Evolutionary conservation across 129 eudicot genomes (phyloP), one percentile per base, ranked within the genome.

Genomic region (Gnaphalium uliginosum): DNA sequence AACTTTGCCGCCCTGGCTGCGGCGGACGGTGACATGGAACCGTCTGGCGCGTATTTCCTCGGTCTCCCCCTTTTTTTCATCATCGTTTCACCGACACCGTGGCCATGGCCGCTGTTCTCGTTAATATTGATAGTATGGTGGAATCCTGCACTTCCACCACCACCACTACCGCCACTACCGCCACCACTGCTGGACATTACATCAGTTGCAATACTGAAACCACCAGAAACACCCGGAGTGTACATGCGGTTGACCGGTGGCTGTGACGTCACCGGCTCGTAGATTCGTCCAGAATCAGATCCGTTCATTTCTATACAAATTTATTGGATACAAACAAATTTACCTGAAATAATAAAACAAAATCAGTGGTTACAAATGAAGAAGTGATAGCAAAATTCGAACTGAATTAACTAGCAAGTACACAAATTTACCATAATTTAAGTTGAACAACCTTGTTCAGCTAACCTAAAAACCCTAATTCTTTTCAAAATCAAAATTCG

Each of bases 11-110:
- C 41, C 57, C 75, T 68, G 6, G 78, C 81, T 18, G 81, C 53
- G 5, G 69, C 58, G 0, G 81, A 30, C 74, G 80, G 71, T 18
- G 91, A 81, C 86, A 92, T 83, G 53, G 84, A 59, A 0, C 93
- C 93, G 58, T 92, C 96, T 4, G 93, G 87, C 5, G 79, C 91
- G 74, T 92, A 92, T 79, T 92, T 92, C 61, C 91, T 80, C 9
- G 97, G 97, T 68, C 97, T 76, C 6, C 97, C 97, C 63, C 97
- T 84, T 84, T 87, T 92, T 66, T 82, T 83, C 59, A 87, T 81
- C 74, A 76, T 22, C 2, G 71, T 57, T 11, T 86, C 95, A 13
- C 68, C 18, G 65, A 86, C 93, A 22, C 65, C 5, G 8, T 9
- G 15, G 66, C 87, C 81, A 8, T 60, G 27, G 61, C 58, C 70